Base-by-base conservation (phyloP, 768 basidiomycete genomes). In the Kwoniella sp. region DNA sequence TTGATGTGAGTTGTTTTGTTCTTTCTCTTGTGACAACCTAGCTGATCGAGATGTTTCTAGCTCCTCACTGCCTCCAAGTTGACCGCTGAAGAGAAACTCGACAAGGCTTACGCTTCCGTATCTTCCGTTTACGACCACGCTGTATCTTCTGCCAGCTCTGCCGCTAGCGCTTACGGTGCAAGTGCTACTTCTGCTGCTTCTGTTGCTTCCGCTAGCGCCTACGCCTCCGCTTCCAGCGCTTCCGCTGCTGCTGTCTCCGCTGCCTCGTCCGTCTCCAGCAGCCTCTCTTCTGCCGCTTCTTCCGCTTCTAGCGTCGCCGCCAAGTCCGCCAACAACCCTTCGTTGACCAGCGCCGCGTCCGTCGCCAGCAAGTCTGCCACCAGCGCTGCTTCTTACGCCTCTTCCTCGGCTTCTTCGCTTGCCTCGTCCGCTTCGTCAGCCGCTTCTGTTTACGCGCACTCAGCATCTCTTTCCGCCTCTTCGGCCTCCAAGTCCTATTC, bases 1-100 rank as follows among this genome's bases (percentile, higher is more conserved):
- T 79, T 52, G 76, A 77, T 24, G 76, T 77, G 48, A 69, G 74
- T 70, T 6, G 5, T 13, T 24, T 10, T 29, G 22, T 36, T n/a
- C 19, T n/a, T n/a, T n/a, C n/a, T n/a, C n/a, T n/a, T n/a, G n/a
- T n/a, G 17, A 27, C 1, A 7, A n/a, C 10, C 10, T 29, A 44
- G 8, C 3, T 9, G 40, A 9, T 19, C 17, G 17, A 22, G 24
- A 0, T 29, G 4, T 46, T 24, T 58, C 65, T 25, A 77, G 70
- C 67, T 81, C 59, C 71, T 82, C 60, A 80, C 79, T 44, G 64
- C 76, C 26, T 65, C 74, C 75, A 80, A 69, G 65, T 69, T 65
- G 60, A 74, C 72, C 63, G 75, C 66, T 36, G 76, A 78, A 63
- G 70, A 79, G 68, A 79, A 80, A 65, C 80, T 74, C 59, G 71